Evolutionary conservation across 495 filamentous ascomycete species (phyloP), one percentile per base, ranked within the genome.

Genomic region (Penicillium turbatum): DNA sequence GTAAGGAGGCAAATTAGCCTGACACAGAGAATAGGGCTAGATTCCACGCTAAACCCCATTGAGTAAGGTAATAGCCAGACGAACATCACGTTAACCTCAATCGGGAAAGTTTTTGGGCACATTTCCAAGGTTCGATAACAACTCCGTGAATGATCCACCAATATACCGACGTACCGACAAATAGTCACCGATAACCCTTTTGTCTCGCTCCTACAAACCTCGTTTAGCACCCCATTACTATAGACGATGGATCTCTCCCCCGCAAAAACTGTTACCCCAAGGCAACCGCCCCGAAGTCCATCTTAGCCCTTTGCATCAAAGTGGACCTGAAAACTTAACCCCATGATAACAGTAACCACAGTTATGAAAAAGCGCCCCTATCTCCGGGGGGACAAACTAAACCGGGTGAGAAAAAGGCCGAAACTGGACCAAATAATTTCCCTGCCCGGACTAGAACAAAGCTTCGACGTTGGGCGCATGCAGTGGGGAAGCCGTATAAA

Each of bases 91-190:
- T 19, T 48, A 54, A 36, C n/a, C 54, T 31, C 8, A 15, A 47
- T 41, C 7, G 6, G 54, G 54, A 40, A 57, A 11, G 48, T 57
- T 41, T 52, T 57, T 53, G 48, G 54, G 54, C 39, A 42, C 35
- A 3, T 16, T n/a, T 6, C 8, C 5, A 37, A 37, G 15, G 6
- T 1, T 35, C 32, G 0, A 35, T 0, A n/a, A 6, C 32, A 35
- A 35, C 7, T 35, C 12, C 11, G 21, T 24, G 21, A 24, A 24
- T 24, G 21, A 24, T 24, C n/a, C 21, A 24, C 21, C 21, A 4
- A 24, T 29, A 13, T n/a, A n/a, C n/a, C n/a, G n/a, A n/a, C n/a
- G n/a, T n/a, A n/a, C n/a, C n/a, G n/a, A n/a, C n/a, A n/a, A n/a
- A n/a, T n/a, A n/a, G n/a, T 3, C 3, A 43, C 24, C 11, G 24